Base-by-base conservation (phyloP, 305 asterid genomes). In the Striga hermonthica region DNA sequence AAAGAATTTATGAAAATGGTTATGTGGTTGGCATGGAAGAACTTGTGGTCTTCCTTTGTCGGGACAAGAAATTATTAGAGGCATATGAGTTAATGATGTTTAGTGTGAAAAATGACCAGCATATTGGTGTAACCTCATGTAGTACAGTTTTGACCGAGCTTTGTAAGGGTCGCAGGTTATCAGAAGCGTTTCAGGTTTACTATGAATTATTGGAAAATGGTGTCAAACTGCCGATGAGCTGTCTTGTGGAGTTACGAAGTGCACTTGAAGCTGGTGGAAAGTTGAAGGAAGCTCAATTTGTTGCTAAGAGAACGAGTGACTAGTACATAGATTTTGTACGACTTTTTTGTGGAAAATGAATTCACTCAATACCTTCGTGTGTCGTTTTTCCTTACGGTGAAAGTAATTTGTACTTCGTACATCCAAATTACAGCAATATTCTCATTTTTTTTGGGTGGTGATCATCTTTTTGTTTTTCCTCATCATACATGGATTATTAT, bases 181-280 rank as follows among this genome's bases (percentile, higher is more conserved):
- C 62, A n/a, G 91, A 92, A 75, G 97, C 93, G 49, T 89, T 92
- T 72, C 62, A 67, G 40, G 76, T 92, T 70, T 89, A 83, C 84
- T 84, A 79, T 62, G 92, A 85, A 48, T 69, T 84, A 72, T 65
- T 87, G 49, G 98, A 91, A 68, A 83, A 80, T 74, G 83, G 79
- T 67, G 14, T 78, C 59, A 67, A 72, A 55, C 86, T 53, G 54
- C 93, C 91, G 57, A 75, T 83, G 72, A 71, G 69, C 72, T 77
- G 87, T 75, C 76, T 87, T 36, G 83, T 75, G 67, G 88, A 75
- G 6, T 77, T 92, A 66, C 76, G 67, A 72, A 66, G 50, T 44
- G 84, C 68, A 39, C 92, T 87, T 28, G 84, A 84, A 74, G 81
- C 74, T 48, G 77, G 71, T 64, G 97, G 97, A 34, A 92, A 74